Evolutionary conservation across 148 eudicot genomes (phyloP), one percentile per base, ranked within the genome.

Genomic region (Cornus florida): DNA sequence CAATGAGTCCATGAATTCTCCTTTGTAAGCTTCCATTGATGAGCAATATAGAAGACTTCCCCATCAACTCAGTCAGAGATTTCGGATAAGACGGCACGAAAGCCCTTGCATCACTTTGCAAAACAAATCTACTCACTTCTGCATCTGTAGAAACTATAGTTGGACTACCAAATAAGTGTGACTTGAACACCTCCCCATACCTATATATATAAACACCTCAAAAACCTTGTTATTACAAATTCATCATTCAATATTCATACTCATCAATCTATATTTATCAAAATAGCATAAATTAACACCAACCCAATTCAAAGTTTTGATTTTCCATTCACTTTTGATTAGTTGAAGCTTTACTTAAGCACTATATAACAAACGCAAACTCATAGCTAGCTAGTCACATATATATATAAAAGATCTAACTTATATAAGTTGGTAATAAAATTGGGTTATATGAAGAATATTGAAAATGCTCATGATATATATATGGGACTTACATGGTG

Each of bases 81-180:
- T 93, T 96, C 2, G 99, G 99, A 77, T 96, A 96, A 24, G 89
- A 93, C 0, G 99, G 95, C 71, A 93, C 92, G 78, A 93, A 96
- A 24, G 83, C 71, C 43, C 79, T 91, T 38, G 89, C 88, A 84
- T 96, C 97, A 77, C 98, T 92, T 74, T 93, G 99, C 28, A 96
- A 77, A n/a, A 96, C 83, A 28, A 75, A 82, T 81, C 75, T 90
- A 78, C 84, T 93, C 86, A 96, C 98, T 83, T 96, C 99, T 79
- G 93, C 99, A 83, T 94, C 98, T 31, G 93, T 91, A 65, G 97
- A 94, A 2, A 94, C 84, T 72, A 94, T 91, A 2, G 94, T 92
- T 28, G 87, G 85, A 46, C 91, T 92, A 72, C 98, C 97, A 83
- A 94, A 94, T 83, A 95, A 81, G 53, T 95, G 96, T 3, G 97